Percentiles rank a stretch among this genome's conserved stretches.
phyloP scores from a whole-genome alignment of 1,284 basidiomycete species.

The Tremellales sp. region DNA sequence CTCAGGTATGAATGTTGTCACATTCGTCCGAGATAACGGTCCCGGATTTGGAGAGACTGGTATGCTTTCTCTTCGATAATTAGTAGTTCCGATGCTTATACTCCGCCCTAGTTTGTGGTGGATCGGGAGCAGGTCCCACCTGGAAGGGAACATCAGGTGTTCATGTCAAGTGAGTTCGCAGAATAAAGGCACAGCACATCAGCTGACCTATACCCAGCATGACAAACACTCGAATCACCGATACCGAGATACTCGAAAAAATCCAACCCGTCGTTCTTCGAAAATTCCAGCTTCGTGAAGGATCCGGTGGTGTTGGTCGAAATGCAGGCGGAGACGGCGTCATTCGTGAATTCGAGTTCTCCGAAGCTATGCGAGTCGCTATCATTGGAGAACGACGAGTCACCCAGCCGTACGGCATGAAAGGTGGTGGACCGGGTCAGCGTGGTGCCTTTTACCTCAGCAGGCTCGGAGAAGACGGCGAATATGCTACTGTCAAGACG shows the following conservation, averaged over 20 bases:
- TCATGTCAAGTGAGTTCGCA: slow-evolving; percentile 6
- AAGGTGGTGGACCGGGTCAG: slow-evolving; percentile 11
- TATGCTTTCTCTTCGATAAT: too few species aligned
- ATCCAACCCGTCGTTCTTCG: slow-evolving; percentile 75
- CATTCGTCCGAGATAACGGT: too few species aligned
- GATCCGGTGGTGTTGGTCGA: slow-evolving; percentile 70
- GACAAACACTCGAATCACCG: slow-evolving; percentile 87
- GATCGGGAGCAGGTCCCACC: slow-evolving; percentile 79
- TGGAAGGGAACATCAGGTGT: slow-evolving; percentile 82
- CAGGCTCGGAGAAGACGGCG: too few species aligned
- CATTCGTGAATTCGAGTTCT: slow-evolving; percentile 80
- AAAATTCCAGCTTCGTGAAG: slow-evolving; percentile 68
- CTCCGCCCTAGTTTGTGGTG: slow-evolving; percentile 78
- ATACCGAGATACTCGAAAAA: slow-evolving; percentile 53
- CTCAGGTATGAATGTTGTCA: too few species aligned
- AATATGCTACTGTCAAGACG: too few species aligned
- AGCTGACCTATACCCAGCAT: slow-evolving; percentile 56
- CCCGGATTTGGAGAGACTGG: too few species aligned
- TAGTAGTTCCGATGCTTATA: too few species aligned
- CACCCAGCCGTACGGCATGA: slow-evolving; percentile 13
- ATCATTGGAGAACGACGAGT: slow-evolving; percentile 45
- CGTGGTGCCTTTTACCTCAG: slow-evolving; percentile 11
- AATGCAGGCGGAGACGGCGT: slow-evolving; percentile 82
- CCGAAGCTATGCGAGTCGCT: slow-evolving; percentile 81
- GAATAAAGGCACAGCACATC: slow-evolving; percentile 41